phyloP scores from a whole-genome alignment of 768 basidiomycete species.

The Crucibulum laeve region DNA sequence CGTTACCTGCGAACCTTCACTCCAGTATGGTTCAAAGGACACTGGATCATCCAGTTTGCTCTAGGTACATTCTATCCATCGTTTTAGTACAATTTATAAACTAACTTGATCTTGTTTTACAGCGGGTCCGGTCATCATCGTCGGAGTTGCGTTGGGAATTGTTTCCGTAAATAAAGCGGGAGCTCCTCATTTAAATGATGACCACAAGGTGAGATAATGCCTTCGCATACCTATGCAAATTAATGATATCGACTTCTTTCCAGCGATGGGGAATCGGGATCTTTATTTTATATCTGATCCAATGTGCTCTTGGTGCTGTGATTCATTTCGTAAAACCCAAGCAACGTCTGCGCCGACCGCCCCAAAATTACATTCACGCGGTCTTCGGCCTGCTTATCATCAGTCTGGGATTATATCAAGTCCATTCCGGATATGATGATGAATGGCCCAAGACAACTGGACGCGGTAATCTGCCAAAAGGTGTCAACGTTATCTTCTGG shows the following conservation, averaged over 20 bases:
- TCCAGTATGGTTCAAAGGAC: constrained; percentile 47
- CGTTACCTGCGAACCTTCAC: constrained; percentile 47
- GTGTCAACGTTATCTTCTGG: constrained; percentile 37
- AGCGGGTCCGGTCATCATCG: constrained; percentile 41
- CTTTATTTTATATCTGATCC: constrained; percentile 44
- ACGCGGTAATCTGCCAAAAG: constrained; percentile 27
- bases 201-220: constrained; percentile 39
- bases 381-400: constrained; percentile 47
- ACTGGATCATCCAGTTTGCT: constrained; percentile 45
- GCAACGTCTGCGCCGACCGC: constrained; percentile 29
- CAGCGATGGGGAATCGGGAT: constrained; percentile 48
- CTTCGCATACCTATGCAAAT: neutral
- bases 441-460: constrained; percentile 51
- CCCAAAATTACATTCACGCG: constrained; percentile 58
- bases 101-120: constrained; percentile 6
- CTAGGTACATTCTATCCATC: constrained; percentile 29
- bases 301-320: constrained; percentile 43
- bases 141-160: constrained; percentile 42
- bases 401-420: constrained; percentile 45
- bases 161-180: constrained; percentile 28
- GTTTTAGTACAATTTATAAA: neutral
- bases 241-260: neutral
- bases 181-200: constrained; percentile 33
- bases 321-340: constrained; percentile 52
- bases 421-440: constrained; percentile 35